Percentiles rank a stretch among this genome's conserved stretches.
phyloP scores from a whole-genome alignment of 2,329 filamentous ascomycete genomes.

The Bipolaris zeicola region DNA sequence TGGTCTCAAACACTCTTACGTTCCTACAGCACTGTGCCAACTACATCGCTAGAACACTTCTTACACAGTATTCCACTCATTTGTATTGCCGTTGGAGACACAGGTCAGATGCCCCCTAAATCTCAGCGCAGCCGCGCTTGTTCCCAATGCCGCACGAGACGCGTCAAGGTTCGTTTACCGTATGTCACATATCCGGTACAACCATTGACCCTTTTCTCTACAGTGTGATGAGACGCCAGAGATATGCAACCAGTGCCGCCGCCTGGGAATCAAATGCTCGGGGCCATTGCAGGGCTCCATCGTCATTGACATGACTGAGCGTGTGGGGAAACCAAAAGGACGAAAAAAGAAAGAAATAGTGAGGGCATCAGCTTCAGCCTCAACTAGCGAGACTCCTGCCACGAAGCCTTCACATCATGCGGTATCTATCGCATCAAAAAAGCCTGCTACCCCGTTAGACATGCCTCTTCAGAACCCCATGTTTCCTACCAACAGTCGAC shows the following conservation, averaged over 20 bases:
- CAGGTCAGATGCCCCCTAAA: slow-evolving; percentile 25
- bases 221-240: slow-evolving; percentile 41
- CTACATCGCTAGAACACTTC: slow-evolving; percentile 21
- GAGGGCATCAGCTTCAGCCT: slow-evolving; percentile 1
- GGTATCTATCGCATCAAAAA: neutral
- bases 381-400: slow-evolving; percentile 1
- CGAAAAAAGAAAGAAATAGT: slow-evolving; percentile 24
- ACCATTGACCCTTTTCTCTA: slow-evolving; percentile 1
- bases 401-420: neutral
- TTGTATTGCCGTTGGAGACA: neutral
- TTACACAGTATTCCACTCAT: slow-evolving; percentile 13
- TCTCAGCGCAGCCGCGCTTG: slow-evolving; percentile 43
- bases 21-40: neutral
- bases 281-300: slow-evolving; percentile 41
- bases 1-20: neutral
- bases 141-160: slow-evolving; percentile 42
- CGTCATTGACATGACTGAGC: slow-evolving; percentile 46
- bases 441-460: neutral
- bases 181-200: neutral
- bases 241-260: slow-evolving; percentile 16
- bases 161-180: slow-evolving; percentile 37
- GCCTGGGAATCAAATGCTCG: slow-evolving; percentile 38
- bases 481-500: slow-evolving; percentile 1
- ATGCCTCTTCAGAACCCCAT: slow-evolving; percentile 1
- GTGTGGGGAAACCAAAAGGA: slow-evolving; percentile 32